Evolutionary conservation across 495 filamentous ascomycete genomes (phyloP), one percentile per base, ranked within the genome.

Genomic region (Podospora tetraspora): DNA sequence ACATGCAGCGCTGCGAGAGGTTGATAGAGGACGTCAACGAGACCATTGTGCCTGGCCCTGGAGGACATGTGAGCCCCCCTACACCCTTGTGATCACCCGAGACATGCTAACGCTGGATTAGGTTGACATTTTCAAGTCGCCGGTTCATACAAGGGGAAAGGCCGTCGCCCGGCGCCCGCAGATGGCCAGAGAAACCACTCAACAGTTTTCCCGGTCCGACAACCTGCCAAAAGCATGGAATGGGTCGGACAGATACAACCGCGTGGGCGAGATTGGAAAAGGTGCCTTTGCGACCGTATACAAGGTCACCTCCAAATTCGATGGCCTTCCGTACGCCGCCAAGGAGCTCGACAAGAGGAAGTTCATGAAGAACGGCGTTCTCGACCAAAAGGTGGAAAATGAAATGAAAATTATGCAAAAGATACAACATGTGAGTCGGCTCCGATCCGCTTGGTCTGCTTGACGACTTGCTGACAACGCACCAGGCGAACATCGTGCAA

Each of bases 251-350:
- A 89, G 86, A 68, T 99, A 97, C 78, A 96, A 95, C 73, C 86
- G 92, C 3, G 85, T 91, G 10, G 87, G 87, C 27, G 83, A 87
- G 52, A 90, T 99, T 64, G 95, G 96, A 23, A 92, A 93, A 73
- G 95, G 95, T 9, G 93, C 96, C 4, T 98, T 98, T 79, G 96
- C 95, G 43, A 91, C 87, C 0, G 95, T 99, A 0, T 92, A 96
- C 76, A 91, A 92, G 76, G 82, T 96, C 19, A 91, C 94, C 1
- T 87, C 87, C 32, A 92, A 90, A 75, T 87, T 87, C 67, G 88
- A 92, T 70, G 95, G 95, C 13, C 79, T 87, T 19, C 87, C 92
- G 0, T 94, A 88, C 71, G 95, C 95, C 3, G 91, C 92, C 3
- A 99, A 99, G 74, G 90, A 97, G 73, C 86, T 99, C 4, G 91